Evolutionary conservation across 768 basidiomycete species (phyloP).

Genomic region (Mycena metata): DNA sequence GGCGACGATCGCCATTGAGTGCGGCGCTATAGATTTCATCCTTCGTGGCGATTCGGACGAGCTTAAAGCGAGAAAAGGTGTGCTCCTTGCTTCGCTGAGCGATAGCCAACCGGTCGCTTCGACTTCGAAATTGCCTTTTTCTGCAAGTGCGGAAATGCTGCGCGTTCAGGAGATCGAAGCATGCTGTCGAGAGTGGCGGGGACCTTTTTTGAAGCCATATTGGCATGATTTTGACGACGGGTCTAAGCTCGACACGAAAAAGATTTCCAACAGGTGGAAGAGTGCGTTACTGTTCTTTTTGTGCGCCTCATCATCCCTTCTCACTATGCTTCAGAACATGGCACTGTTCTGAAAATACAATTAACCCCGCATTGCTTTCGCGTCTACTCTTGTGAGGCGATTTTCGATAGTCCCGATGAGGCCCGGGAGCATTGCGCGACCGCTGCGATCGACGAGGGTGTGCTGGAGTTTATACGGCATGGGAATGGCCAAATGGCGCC

Average conservation of each 20-base stretch:
- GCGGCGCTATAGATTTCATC: slow-evolving; percentile 75
- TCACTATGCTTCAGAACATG: slow-evolving; percentile 54
- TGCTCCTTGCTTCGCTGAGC: slow-evolving; percentile 50
- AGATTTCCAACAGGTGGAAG: slow-evolving; percentile 51
- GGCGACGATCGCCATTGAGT: slow-evolving; percentile 67
- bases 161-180: slow-evolving; percentile 61
- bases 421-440: slow-evolving; percentile 70
- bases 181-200: slow-evolving; percentile 69
- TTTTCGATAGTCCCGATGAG: slow-evolving; percentile 53
- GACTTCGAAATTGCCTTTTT: slow-evolving; percentile 3
- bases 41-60: slow-evolving; percentile 56
- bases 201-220: slow-evolving; percentile 61
- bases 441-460: slow-evolving; percentile 65
- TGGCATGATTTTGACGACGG: slow-evolving; percentile 66
- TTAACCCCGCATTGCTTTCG: slow-evolving; percentile 64
- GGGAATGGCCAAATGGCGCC: slow-evolving; percentile 62
- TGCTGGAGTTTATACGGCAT: slow-evolving; percentile 70
- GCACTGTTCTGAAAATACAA: slow-evolving; percentile 69
- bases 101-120: slow-evolving; percentile 26
- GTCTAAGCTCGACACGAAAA: no score
- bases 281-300: slow-evolving; percentile 50
- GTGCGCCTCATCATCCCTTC: not conserved
- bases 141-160: not conserved
- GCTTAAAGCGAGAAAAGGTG: slow-evolving; percentile 50
- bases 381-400: slow-evolving; percentile 65